phyloP scores from a whole-genome alignment of 139 green algal species.

The Eudorina sp. region DNA sequence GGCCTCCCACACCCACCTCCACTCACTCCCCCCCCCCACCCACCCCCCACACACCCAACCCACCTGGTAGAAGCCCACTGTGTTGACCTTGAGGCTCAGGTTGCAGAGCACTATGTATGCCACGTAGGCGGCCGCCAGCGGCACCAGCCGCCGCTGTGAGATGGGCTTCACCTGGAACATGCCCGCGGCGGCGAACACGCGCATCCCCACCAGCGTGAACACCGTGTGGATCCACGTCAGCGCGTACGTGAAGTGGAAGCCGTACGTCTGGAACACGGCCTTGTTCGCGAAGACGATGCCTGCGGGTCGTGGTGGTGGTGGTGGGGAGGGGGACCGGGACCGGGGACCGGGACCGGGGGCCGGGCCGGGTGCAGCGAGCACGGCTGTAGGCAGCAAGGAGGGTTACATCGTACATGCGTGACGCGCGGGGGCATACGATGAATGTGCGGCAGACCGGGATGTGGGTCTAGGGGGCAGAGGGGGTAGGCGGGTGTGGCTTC shows the following conservation, averaged over 20 bases:
- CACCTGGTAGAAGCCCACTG: constrained; percentile 91
- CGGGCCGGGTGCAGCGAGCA: no score
- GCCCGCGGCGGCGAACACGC: constrained; percentile 34
- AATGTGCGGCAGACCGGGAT: no score
- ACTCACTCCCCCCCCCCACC: no score
- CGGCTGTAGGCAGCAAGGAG: no score
- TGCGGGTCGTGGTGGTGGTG: not conserved
- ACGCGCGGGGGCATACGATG: no score
- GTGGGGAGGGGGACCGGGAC: no score
- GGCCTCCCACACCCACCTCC: no score
- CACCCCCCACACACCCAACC: no score
- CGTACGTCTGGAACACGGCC: constrained; percentile 76
- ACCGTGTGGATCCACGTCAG: constrained; percentile 91
- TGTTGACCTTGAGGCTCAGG: constrained; percentile 90
- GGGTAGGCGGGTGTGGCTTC: no score
- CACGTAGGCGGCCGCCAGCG: constrained; percentile 86
- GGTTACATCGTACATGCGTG: no score
- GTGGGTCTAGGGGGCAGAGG: no score
- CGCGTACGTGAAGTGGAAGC: constrained; percentile 85
- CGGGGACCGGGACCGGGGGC: no score
- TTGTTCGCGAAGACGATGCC: constrained; percentile 95
- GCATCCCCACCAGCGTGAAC: constrained; percentile 75
- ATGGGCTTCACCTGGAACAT: constrained; percentile 80
- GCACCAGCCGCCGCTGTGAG: constrained; percentile 61
- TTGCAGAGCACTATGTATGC: constrained; percentile 93